These are phyloP conservation scores for Scenedesmus sp. DNA, from an alignment of 163 green algal species.

Conservation along the genomic window DNA sequence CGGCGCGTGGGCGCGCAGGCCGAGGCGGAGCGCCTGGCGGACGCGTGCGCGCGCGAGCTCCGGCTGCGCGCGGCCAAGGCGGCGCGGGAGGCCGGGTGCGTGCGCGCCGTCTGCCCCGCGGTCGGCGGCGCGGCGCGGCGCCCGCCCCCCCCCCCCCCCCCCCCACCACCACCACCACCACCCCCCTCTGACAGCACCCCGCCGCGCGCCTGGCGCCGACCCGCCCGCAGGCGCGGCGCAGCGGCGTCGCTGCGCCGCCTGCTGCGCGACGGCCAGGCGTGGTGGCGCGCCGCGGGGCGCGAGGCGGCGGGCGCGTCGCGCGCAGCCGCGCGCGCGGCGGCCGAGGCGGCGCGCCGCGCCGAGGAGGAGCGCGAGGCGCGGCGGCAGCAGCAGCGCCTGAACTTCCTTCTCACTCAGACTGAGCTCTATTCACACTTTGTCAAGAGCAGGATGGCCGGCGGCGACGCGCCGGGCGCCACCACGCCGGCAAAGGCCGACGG, in stretches of 20 bases:
- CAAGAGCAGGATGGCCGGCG: conserved; percentile 49
- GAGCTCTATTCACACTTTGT: conserved; percentile 73
- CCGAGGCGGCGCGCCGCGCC: conserved; percentile 25
- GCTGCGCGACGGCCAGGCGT: conserved; percentile 36
- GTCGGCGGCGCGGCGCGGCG: too few species aligned
- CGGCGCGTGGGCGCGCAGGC: conserved; percentile 3
- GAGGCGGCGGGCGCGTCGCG: conserved; percentile 28
- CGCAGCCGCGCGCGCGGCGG: conserved; percentile 20
- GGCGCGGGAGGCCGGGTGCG: conserved; percentile 20
- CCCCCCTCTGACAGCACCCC: too few species aligned
- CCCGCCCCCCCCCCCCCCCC: neutral
- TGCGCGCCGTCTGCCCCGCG: too few species aligned
- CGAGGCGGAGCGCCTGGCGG: conserved; percentile 29
- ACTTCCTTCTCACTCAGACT: conserved; percentile 69
- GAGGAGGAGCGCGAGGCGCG: conserved; percentile 51
- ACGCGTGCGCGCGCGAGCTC: conserved; percentile 19
- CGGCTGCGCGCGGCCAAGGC: conserved; percentile 29
- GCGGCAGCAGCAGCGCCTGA: conserved; percentile 50
- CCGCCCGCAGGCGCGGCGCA: conserved; percentile 12
- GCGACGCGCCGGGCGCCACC: neutral
- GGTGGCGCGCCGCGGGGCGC: conserved; percentile 23
- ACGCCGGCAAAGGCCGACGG: neutral
- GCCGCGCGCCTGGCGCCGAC: too few species aligned
- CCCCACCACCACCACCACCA: too few species aligned
- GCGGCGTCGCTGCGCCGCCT: conserved; percentile 1